Percentiles rank a stretch among this genome's conserved stretches.
These are phyloP conservation scores for Hemileccinum rubropunctum DNA, from an alignment of 768 basidiomycete species.

Conservation along the genomic window DNA sequence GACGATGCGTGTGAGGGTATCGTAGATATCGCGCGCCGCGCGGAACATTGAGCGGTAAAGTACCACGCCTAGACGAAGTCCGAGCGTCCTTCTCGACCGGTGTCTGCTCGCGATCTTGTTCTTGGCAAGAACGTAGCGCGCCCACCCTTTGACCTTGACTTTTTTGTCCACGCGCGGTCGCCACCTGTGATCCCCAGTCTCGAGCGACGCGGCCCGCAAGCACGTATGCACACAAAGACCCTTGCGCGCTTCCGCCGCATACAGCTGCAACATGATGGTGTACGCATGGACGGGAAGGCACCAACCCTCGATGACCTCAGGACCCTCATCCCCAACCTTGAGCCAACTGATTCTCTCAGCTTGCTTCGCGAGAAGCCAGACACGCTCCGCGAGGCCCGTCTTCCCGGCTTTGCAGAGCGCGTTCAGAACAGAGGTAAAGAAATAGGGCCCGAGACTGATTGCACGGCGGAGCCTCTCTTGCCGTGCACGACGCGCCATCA, in stretches of 20 bases:
- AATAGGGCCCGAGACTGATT: slow-evolving; percentile 52
- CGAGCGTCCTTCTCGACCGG: slow-evolving; percentile 27
- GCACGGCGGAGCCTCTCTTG: slow-evolving; percentile 40
- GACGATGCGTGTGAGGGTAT: slow-evolving; percentile 20
- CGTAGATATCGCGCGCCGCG: slow-evolving; percentile 29
- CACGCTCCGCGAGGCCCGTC: slow-evolving; percentile 54
- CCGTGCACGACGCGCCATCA: slow-evolving; percentile 23
- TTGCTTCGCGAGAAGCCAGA: slow-evolving; percentile 60
- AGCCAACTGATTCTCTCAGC: slow-evolving; percentile 58
- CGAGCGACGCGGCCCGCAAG: neutral
- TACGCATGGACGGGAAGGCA: slow-evolving; percentile 63
- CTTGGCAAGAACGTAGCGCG: slow-evolving; percentile 28
- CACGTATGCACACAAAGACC: slow-evolving; percentile 15
- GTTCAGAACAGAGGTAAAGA: slow-evolving; percentile 58
- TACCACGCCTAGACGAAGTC: slow-evolving; percentile 28
- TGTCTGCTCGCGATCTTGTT: slow-evolving; percentile 17
- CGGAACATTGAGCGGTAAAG: slow-evolving; percentile 38
- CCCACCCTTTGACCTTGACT: slow-evolving; percentile 35
- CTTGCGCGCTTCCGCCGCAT: slow-evolving; percentile 44
- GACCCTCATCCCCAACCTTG: slow-evolving; percentile 15
- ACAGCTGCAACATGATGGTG: slow-evolving; percentile 68
- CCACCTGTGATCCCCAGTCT: slow-evolving; percentile 15
- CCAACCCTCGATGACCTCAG: slow-evolving; percentile 48
- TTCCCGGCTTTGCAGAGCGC: slow-evolving; percentile 56
- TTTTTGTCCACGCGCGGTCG: slow-evolving; percentile 13